These are phyloP conservation scores for Penicillium cosmopolitanum DNA, from an alignment of 495 filamentous ascomycete genomes.

Conservation along the genomic window DNA sequence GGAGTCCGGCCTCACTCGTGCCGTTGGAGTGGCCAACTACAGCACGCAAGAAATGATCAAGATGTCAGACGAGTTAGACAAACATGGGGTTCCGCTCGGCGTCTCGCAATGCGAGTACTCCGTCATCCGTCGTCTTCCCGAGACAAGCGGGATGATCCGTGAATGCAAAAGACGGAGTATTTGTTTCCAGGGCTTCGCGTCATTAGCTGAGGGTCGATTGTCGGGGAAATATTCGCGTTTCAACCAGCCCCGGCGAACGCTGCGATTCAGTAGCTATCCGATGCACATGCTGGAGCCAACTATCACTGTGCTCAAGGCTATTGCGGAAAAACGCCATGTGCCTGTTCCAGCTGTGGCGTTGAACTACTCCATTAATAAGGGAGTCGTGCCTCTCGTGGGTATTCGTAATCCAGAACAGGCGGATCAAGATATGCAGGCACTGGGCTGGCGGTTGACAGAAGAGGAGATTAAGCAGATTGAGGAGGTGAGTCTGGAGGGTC, in stretches of 20 bases:
- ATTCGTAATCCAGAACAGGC: constrained; percentile 28
- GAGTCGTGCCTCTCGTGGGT: constrained; percentile 26
- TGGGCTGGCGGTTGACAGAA: constrained; percentile 30
- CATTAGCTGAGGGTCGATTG: constrained; percentile 27
- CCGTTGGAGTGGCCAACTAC: constrained; percentile 49
- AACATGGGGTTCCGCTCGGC: constrained; percentile 21
- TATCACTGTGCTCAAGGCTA: constrained; percentile 29
- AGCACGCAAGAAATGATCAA: constrained; percentile 41
- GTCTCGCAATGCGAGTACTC: constrained; percentile 35
- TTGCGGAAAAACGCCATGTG: constrained; percentile 30
- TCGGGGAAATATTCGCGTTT: constrained; percentile 29
- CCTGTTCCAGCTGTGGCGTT: constrained; percentile 40
- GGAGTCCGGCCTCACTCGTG: constrained; percentile 35
- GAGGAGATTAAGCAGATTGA: constrained; percentile 33
- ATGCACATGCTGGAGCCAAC: constrained; percentile 33
- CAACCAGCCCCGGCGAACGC: constrained; percentile 21
- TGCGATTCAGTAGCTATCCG: constrained; percentile 34
- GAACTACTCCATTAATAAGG: constrained; percentile 45
- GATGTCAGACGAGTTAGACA: constrained; percentile 33
- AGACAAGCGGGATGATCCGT: constrained; percentile 28
- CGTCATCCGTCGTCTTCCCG: constrained; percentile 27
- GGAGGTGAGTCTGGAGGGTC: constrained; percentile 26
- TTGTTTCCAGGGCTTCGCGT: constrained; percentile 33
- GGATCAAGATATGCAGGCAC: constrained; percentile 30
- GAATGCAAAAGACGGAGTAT: constrained; percentile 28